Base-by-base conservation (phyloP, 2,329 filamentous ascomycete genomes). In the Pseudogymnoascus verrucosus region DNA sequence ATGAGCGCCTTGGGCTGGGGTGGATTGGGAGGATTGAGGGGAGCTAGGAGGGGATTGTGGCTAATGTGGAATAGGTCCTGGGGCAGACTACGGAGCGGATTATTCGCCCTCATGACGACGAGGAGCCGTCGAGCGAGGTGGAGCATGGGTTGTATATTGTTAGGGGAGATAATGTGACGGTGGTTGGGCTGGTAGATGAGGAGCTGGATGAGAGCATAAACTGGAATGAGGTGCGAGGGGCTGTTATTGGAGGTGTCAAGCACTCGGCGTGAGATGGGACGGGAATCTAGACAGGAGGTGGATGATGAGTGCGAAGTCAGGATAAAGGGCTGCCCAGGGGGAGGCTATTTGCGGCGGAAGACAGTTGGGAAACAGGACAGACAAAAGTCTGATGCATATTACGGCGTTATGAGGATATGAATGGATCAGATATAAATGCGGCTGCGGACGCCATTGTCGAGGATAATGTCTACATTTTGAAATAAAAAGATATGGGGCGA, bases 141-240 rank as follows among this genome's bases (percentile, higher is more conserved):
- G 86, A 89, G 4, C 85, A 97, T 66, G 95, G 95, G 1, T 78
- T 98, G 5, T 98, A 97, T 75, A 83, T 99, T 64, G 90, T 99
- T 64, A 85, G 95, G 65, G 95, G 95, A 62, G 95, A 99, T 75
- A 97, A 96, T 72, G 93, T 99, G 59, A 93, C 92, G 66, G 82
- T 96, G 14, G 90, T 95, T 64, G 95, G 95, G 1, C 80, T 96
- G 64, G 88, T 99, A 34, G 92, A 99, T 75, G 93, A 96, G 76
- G 84, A 89, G 69, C 79, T 98, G 65, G 95, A 99, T 77, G 84
- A 82, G 40, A 92, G 89, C 70, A 98, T 99, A 73, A 88, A 97
- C 78, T 99, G 95, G 95, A 82, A 83, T 19, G 88, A 96, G 75
- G 95, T 99, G 40, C 89, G 89, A 74, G 93, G 93, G 4, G 86